These are phyloP conservation scores for Ampelocalamus luodianensis DNA, from an alignment of 176 grass and related monocot species.

Conservation along the genomic window DNA sequence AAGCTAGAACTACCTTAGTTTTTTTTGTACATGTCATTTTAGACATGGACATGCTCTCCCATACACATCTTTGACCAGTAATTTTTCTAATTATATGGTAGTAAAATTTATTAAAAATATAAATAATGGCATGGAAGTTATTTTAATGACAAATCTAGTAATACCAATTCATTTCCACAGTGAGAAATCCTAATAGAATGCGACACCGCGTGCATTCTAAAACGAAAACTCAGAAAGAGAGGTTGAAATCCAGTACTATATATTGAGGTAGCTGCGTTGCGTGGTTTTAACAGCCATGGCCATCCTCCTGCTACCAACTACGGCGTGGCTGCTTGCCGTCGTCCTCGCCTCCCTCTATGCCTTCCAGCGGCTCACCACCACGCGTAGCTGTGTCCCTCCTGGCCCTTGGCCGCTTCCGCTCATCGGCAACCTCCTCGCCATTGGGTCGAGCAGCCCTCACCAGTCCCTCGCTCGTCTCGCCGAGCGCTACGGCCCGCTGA, in stretches of 20 bases:
- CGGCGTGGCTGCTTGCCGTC: background rate
- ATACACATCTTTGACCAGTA: too few species aligned
- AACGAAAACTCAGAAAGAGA: too few species aligned
- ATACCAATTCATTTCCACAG: too few species aligned
- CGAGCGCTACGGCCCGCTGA: slow-evolving; percentile 18
- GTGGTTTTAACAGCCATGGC: background rate
- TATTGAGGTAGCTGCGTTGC: too few species aligned
- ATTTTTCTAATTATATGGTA: too few species aligned
- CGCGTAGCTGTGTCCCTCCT: background rate
- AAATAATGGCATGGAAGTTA: too few species aligned
- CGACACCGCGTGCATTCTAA: too few species aligned
- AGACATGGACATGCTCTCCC: rapidly evolving
- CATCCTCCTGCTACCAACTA: background rate
- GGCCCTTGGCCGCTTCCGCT: background rate
- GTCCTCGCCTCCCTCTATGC: background rate
- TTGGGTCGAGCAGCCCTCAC: background rate
- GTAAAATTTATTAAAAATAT: too few species aligned
- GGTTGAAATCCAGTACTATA: too few species aligned
- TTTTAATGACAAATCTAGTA: background rate
- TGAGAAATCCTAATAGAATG: too few species aligned
- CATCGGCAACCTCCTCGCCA: slow-evolving; percentile 27
- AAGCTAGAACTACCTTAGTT: too few species aligned
- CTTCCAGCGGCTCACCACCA: background rate
- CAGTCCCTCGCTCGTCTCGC: background rate
- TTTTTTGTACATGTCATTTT: too few species aligned